Evolutionary conservation across 2,329 filamentous ascomycete genomes (phyloP).

Genomic region (Emmonsia crescens): DNA sequence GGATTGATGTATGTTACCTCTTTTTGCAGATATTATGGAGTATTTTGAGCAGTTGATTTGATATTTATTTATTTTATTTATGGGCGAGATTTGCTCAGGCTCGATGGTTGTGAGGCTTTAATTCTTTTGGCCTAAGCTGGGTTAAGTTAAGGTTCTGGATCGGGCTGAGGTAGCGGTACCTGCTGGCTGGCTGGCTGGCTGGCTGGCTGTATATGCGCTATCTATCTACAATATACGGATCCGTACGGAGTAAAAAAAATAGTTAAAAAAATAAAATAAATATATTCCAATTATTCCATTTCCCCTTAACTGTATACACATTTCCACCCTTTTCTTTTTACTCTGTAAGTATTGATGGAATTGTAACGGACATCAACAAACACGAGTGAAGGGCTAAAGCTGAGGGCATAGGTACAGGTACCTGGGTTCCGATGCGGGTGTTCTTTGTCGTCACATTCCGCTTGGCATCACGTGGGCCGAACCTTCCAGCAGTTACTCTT

Average conservation of each 20-base stretch:
- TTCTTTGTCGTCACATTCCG: conserved; percentile 11
- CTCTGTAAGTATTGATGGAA: too few relatives aligned
- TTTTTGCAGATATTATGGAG: not conserved
- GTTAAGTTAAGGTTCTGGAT: not conserved
- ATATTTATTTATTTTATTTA: not conserved
- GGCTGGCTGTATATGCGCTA: too few relatives aligned
- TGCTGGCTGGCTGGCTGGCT: too few relatives aligned
- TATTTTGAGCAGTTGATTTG: not conserved
- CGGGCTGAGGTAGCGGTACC: not conserved
- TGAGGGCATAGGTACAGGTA: not conserved
- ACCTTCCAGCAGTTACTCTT: conserved; percentile 32
- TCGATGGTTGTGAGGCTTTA: not conserved
- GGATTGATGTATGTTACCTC: not conserved
- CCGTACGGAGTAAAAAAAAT: too few relatives aligned
- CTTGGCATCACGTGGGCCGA: conserved; percentile 23
- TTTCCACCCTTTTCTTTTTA: not conserved
- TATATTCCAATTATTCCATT: not conserved
- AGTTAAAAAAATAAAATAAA: not conserved
- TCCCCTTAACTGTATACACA: not conserved
- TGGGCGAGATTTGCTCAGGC: not conserved
- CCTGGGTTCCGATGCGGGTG: not conserved
- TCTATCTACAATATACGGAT: not conserved
- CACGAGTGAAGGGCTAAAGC: too few relatives aligned
- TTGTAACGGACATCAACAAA: too few relatives aligned
- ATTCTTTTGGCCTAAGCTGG: not conserved